Percentiles rank a stretch among this genome's conserved stretches.
These are phyloP conservation scores for Leucocoprinus leucothites DNA, from an alignment of 768 basidiomycete genomes.

Conservation along the genomic window DNA sequence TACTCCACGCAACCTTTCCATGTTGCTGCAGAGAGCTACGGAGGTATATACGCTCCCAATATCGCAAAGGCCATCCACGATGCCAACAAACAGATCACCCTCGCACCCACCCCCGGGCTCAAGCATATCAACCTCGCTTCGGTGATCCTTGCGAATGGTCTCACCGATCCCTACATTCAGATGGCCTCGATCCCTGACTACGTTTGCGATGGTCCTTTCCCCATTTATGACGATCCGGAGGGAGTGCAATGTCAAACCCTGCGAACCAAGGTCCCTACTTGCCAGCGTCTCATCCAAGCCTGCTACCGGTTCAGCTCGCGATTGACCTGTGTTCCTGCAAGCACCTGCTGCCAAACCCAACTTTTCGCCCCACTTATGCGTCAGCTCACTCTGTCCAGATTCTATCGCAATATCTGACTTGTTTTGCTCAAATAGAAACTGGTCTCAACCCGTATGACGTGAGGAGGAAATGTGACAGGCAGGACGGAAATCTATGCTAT, in stretches of 20 bases:
- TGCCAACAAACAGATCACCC: conserved; percentile 60
- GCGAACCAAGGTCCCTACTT: conserved; percentile 63
- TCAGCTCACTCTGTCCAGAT: conserved; percentile 27
- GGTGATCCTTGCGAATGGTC: conserved; percentile 83
- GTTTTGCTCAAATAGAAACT: conserved; percentile 40
- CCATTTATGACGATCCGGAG: conserved; percentile 69
- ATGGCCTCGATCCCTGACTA: conserved; percentile 80
- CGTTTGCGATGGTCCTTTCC: conserved; percentile 78
- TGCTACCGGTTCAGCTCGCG: conserved; percentile 65
- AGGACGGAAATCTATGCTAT: conserved; percentile 76
- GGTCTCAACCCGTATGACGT: conserved; percentile 91
- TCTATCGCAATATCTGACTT: background rate
- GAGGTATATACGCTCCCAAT: conserved; percentile 79
- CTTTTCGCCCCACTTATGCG: conserved; percentile 69
- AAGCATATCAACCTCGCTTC: conserved; percentile 78
- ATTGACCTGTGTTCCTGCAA: conserved; percentile 70
- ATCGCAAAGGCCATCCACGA: conserved; percentile 81
- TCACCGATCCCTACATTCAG: conserved; percentile 82
- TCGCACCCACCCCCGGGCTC: conserved; percentile 43
- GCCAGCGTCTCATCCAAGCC: conserved; percentile 66
- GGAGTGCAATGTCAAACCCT: conserved; percentile 66
- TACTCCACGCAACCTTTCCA: conserved; percentile 73
- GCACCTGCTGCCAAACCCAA: conserved; percentile 76
- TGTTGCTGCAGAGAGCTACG: conserved; percentile 78
- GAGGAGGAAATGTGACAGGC: conserved; percentile 67